Evolutionary conservation across 2,329 filamentous ascomycete genomes (phyloP).

Genomic region (Fusarium chlamydosporum): DNA sequence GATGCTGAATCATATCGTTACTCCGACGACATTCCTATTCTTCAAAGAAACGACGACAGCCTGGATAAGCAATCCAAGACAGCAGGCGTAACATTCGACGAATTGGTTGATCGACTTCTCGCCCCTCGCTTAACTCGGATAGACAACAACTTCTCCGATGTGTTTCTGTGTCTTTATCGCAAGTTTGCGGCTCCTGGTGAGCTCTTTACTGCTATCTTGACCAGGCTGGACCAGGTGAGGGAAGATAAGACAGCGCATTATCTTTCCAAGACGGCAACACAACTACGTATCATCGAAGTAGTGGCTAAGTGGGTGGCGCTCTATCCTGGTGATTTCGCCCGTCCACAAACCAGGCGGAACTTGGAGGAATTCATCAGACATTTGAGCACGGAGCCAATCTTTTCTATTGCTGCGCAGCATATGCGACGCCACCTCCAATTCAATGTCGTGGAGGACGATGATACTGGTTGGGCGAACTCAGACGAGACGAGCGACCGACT

Average conservation of each 20-base stretch:
- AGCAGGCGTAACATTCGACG: conserved; percentile 72
- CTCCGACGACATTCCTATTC: conserved; percentile 76
- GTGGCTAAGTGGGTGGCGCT: conserved; percentile 89
- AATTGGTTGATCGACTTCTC: conserved; percentile 89
- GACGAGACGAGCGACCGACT: conserved; percentile 68
- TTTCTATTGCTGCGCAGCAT: conserved; percentile 86
- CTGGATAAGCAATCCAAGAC: conserved; percentile 65
- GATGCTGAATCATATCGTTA: conserved; percentile 75
- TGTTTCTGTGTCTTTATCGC: conserved; percentile 93
- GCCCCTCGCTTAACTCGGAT: conserved; percentile 84
- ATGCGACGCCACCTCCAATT: conserved; percentile 83
- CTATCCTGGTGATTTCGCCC: conserved; percentile 94
- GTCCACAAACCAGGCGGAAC: conserved; percentile 77
- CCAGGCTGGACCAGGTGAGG: conserved; percentile 79
- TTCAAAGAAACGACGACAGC: conserved; percentile 76
- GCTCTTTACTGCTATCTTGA: conserved; percentile 82
- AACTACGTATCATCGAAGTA: conserved; percentile 86
- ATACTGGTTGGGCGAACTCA: conserved; percentile 90
- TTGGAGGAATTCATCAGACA: conserved; percentile 81
- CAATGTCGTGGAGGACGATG: conserved; percentile 85
- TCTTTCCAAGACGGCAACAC: conserved; percentile 82
- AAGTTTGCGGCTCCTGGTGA: conserved; percentile 89
- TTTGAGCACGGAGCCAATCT: conserved; percentile 83
- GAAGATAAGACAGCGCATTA: conserved; percentile 76
- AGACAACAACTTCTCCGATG: conserved; percentile 89